phyloP scores from a whole-genome alignment of 208 protist species.

The Wallacemonas collosoma region DNA sequence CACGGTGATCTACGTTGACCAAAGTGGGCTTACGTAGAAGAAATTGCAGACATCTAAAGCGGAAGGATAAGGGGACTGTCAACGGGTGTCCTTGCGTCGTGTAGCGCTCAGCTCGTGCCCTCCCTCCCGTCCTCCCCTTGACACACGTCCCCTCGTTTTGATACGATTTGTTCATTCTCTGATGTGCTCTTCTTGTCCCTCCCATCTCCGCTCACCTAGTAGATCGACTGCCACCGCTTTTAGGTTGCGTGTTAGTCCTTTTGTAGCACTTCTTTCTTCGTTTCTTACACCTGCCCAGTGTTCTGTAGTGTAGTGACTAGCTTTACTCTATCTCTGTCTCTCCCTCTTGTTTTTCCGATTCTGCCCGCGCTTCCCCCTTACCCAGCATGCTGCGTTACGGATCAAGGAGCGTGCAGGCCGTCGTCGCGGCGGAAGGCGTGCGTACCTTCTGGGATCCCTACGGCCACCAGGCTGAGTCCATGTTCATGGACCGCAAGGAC shows the following conservation, averaged over 20 bases:
- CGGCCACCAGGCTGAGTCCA: conserved; percentile 87
- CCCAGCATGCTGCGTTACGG: conserved; percentile 49
- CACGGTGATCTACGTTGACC: too few species aligned
- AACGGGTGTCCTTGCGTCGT: too few species aligned
- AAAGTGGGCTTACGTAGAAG: too few species aligned
- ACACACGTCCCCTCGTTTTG: too few species aligned
- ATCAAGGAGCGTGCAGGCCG: conserved; percentile 22
- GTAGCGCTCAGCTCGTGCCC: too few species aligned
- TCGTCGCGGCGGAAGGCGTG: conserved; percentile 22
- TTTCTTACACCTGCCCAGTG: conserved; percentile 1
- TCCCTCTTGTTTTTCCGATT: not conserved
- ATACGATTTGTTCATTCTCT: too few species aligned
- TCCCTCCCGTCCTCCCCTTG: too few species aligned
- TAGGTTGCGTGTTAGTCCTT: not conserved
- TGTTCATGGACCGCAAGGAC: conserved; percentile 91
- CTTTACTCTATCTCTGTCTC: not conserved
- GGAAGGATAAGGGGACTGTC: too few species aligned
- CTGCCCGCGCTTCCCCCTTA: not conserved
- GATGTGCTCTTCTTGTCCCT: too few species aligned
- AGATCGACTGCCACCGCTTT: not conserved
- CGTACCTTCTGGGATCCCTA: conserved; percentile 87
- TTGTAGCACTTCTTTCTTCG: not conserved
- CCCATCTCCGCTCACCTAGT: too few species aligned
- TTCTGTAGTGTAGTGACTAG: conserved; percentile 5
- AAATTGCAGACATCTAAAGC: too few species aligned